Base-by-base conservation (phyloP, 768 basidiomycete species). In the Sistotremastrum suecicum region DNA sequence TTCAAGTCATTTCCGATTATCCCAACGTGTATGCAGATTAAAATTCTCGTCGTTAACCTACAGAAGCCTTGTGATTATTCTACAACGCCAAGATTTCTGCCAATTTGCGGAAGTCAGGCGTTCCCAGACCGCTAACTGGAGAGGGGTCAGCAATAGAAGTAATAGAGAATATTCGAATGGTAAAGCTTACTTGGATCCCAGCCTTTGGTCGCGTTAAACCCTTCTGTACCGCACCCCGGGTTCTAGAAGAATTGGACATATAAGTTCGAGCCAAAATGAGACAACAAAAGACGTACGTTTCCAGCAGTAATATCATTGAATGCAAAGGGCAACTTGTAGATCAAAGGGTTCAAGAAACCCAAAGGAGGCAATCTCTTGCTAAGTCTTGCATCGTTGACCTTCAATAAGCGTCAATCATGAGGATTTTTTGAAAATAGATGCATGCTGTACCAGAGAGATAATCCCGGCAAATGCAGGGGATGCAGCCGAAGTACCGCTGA, bases 291-390 rank as follows among this genome's bases (percentile, higher is more conserved):
- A 20, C 20, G 20, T 20, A 20, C 20, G 42, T 69, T 69, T 0
- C 80, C 80, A 6, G 54, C 44, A 0, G 72, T 74, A 51, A 82
- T 71, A 51, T 83, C 80, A 46, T 76, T 79, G 45, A 81, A 62
- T 0, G 52, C 64, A 64, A 11, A 51, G 55, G n/a, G 57, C 56
- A 3, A 0, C 63, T 65, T 12, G 54, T 83, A 82, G 2, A 82
- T 45, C 41, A 77, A 63, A 2, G 78, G 80, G 57, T 82, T 82
- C 49, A 83, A 61, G 60, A 81, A 80, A 0, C 80, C 80, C n/a
- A 83, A 60, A 29, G 77, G 46, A 7, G 60, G 53, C 42, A 64
- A 59, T 0, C 64, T 62, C 0, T 61, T 62, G 2, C 60, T 58
- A 29, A 80, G 57, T 5, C 76, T 70, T 2, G 70, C 76, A 46